Base-by-base conservation (phyloP, 2,329 filamentous ascomycete genomes). In the Xylaria sp. region DNA sequence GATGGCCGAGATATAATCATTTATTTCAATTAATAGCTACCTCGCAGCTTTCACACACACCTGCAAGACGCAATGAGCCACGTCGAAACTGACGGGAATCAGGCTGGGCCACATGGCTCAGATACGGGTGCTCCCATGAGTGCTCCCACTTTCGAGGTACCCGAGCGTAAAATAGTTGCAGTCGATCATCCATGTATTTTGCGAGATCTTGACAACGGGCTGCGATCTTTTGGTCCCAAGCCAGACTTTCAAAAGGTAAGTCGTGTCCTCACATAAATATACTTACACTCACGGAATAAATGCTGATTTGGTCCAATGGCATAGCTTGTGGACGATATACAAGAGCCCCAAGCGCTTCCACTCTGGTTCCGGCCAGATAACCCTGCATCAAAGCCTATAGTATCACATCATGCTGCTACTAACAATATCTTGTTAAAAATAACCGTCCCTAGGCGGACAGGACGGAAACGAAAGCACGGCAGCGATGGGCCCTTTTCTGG, bases 351-450 rank as follows among this genome's bases (percentile, higher is more conserved):
- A 63, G 85, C 85, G 0, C 80, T 89, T 12, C 91, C 91, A 1
- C 81, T 97, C n/a, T 92, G 91, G 73, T 83, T 98, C 62, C 89
- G 93, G 25, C 92, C 92, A 28, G 87, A 93, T 71, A 93, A 97
- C 78, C 90, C 91, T 2, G 89, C 93, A 75, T 90, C 92, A 74
- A 91, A 91, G 73, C 92, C 93, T 9, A 83, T 97, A 68, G 84
- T 91, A 72, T 97, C 95, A 8, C 90, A 90, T 48, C 92, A 91
- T 76, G 87, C 90, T 36, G 82, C 87, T 23, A 92, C 93, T 10
- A 93, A 94, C 76, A 97, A 97, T 76, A 82, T 98, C 23, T 85
- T 98, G 23, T 84, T 99, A 61, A 94, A 94, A 78, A 86, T 99
- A 63, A 94, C 91, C 0, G 89, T 98, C 0, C 95, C 96, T 0